Evolutionary conservation across 768 basidiomycete genomes (phyloP).

Genomic region (Russula virescens): DNA sequence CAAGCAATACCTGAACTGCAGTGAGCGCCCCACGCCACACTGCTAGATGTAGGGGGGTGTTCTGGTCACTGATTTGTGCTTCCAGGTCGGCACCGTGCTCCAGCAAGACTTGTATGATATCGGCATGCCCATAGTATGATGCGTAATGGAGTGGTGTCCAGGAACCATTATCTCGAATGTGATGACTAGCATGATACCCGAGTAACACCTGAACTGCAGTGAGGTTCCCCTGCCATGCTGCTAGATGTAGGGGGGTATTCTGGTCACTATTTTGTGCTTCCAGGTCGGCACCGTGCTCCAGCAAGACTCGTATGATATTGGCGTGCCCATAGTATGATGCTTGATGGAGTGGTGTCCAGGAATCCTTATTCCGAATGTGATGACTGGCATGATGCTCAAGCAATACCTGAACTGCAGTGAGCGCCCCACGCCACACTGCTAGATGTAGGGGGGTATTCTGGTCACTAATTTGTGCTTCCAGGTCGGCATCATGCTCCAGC

Average conservation of each 20-base stretch:
- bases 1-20: neutral
- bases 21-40: too few species aligned
- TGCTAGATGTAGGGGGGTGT: neutral
- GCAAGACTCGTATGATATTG: neutral
- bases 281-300: neutral
- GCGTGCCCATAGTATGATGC: neutral
- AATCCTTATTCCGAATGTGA: neutral
- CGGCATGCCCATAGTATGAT: neutral
- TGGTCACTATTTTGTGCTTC: neutral
- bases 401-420: too few species aligned
- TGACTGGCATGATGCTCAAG: neutral
- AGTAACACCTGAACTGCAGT: neutral
- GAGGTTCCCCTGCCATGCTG: neutral
- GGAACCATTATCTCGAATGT: neutral
- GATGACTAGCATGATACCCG: neutral
- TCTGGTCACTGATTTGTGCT: neutral
- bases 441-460: too few species aligned
- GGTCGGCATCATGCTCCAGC: too few species aligned
- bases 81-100: neutral
- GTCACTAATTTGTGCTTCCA: too few species aligned
- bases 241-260: neutral
- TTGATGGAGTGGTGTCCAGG: neutral
- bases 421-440: too few species aligned
- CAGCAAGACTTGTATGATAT: neutral
- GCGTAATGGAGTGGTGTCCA: neutral